A percentile compares a stretch with the other conserved stretches of the same genome.
Conservation (phyloP, 2,329 filamentous ascomycete genomes). For the Malbranchea zuffiana region DNA sequence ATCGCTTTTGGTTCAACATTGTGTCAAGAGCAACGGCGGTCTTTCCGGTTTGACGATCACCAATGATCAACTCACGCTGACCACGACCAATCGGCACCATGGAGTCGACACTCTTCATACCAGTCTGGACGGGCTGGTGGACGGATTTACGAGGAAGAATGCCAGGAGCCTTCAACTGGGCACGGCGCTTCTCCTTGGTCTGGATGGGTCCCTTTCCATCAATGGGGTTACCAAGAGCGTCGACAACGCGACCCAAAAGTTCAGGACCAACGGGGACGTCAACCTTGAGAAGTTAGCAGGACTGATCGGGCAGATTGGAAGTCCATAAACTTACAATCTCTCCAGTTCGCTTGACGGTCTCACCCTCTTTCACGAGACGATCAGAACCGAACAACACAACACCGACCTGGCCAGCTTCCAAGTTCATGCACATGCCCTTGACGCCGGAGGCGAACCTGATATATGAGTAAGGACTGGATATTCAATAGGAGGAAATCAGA, state of each 20-base stretch:
- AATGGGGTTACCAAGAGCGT: constrained; percentile 97
- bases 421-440: constrained; percentile 99
- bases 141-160: constrained; percentile 95
- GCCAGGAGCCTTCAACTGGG: constrained; percentile 96
- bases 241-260: constrained; percentile 94
- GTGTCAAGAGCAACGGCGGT: constrained; percentile 95
- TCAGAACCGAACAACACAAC: constrained; percentile 99
- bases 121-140: constrained; percentile 98
- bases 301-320: not conserved
- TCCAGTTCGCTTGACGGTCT: constrained; percentile 99
- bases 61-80: constrained; percentile 99
- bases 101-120: constrained; percentile 97
- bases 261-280: constrained; percentile 89
- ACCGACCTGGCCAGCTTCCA: constrained; percentile 99
- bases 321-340: constrained; percentile 69
- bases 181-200: constrained; percentile 82
- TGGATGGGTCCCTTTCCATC: constrained; percentile 98
- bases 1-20: constrained; percentile 98
- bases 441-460: constrained; percentile 94
- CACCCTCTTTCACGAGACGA: constrained; percentile 98
- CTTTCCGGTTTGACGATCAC: constrained; percentile 99
- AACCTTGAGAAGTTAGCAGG: constrained; percentile 48
- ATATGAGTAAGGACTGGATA: constrained; percentile 19
- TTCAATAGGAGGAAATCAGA: constrained; percentile 15
- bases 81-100: constrained; percentile 99